Conservation (phyloP, 2,329 filamentous ascomycete genomes). For the Blastomyces silverae region DNA sequence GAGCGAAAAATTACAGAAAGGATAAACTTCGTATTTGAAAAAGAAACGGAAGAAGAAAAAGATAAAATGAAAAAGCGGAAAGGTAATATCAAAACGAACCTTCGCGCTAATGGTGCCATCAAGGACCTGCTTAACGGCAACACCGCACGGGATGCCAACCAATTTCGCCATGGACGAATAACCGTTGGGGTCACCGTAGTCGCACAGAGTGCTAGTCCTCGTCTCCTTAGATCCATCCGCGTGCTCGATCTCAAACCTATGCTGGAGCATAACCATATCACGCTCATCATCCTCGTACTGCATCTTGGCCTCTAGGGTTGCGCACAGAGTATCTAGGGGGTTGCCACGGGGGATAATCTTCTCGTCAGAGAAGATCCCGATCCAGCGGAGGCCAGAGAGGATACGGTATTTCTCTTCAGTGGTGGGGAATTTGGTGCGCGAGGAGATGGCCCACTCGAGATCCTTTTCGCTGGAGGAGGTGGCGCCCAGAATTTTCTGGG, state of each 20-base stretch:
- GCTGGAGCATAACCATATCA: conserved; percentile 64
- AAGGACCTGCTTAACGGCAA: conserved; percentile 71
- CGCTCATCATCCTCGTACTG: conserved; percentile 75
- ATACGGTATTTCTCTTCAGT: conserved; percentile 64
- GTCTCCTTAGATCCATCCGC: conserved; percentile 72
- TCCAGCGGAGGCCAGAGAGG: conserved; percentile 65
- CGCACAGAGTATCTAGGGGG: conserved; percentile 85
- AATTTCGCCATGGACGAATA: conserved; percentile 80
- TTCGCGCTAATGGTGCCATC: conserved; percentile 65
- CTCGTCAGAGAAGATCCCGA: conserved; percentile 59
- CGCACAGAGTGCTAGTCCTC: conserved; percentile 69
- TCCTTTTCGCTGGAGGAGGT: conserved; percentile 60
- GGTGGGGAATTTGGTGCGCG: conserved; percentile 65
- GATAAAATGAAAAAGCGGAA: background rate
- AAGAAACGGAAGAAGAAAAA: background rate
- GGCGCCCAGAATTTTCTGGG: conserved; percentile 66
- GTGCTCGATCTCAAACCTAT: conserved; percentile 70
- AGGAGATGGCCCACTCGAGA: conserved; percentile 63
- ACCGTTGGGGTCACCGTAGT: conserved; percentile 72
- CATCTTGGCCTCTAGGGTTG: conserved; percentile 86
- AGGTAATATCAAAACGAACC: conserved; percentile 22
- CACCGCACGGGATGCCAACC: conserved; percentile 67
- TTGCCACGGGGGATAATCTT: conserved; percentile 66
- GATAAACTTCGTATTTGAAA: background rate
- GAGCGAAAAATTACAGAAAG: background rate